Percentiles rank a stretch among this genome's conserved stretches.
These are phyloP conservation scores for Candida pseudocylindracea DNA, from an alignment of 1,139 yeast species.

Conservation along the genomic window DNA sequence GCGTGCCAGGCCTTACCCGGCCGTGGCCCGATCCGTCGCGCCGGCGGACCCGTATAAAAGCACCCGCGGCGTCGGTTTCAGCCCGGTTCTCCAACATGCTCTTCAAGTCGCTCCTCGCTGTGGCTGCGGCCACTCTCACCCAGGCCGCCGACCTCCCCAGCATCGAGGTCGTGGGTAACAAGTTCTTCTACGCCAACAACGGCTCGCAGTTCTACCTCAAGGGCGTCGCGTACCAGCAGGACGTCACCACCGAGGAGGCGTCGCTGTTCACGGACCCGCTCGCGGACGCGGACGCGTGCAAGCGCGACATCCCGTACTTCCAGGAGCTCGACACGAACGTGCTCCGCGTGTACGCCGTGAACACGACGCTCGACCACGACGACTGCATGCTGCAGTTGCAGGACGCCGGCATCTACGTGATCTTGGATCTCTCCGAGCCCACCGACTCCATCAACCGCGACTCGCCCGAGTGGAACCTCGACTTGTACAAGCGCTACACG, in stretches of 20 bases:
- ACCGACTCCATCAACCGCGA: conserved; percentile 53
- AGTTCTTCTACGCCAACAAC: conserved; percentile 19
- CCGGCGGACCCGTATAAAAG: too few species aligned
- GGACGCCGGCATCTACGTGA: conserved; percentile 64
- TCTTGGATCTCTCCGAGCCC: conserved; percentile 79
- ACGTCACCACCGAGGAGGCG: conserved; percentile 9
- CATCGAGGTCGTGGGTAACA: conserved; percentile 21
- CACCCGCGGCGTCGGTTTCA: too few species aligned
- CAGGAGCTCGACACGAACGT: conserved; percentile 64
- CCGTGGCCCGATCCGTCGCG: too few species aligned
- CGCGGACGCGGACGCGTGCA: conserved; percentile 46
- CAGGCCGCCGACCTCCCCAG: conserved; percentile 10
- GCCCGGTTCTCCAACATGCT: not conserved
- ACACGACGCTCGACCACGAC: conserved; percentile 64
- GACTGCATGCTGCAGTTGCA: conserved; percentile 73
- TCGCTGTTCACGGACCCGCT: conserved; percentile 53
- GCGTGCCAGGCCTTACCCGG: too few species aligned
- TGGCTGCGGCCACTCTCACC: not conserved
- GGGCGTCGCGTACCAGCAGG: conserved; percentile 25
- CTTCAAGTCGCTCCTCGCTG: not conserved
- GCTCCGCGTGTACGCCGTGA: conserved; percentile 49
- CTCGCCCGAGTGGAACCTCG: conserved; percentile 49
- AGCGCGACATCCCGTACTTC: conserved; percentile 60
- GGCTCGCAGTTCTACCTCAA: conserved; percentile 21
- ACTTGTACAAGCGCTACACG: conserved; percentile 54